phyloP scores from a whole-genome alignment of 106 monocot genomes.

The Acorus calamus region DNA sequence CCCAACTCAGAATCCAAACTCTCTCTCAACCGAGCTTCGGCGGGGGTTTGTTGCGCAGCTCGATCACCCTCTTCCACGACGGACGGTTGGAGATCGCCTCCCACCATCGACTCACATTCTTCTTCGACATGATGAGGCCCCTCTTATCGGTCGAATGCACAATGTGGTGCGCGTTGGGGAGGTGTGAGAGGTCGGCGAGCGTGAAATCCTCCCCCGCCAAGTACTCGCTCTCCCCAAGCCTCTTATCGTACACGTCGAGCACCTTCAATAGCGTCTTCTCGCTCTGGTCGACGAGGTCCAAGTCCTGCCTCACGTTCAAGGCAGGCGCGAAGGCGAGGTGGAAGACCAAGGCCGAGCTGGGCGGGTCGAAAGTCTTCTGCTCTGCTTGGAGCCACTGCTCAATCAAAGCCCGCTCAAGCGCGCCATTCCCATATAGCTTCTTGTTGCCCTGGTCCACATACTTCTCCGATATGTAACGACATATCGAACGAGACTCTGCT shows the following conservation, averaged over 20 bases:
- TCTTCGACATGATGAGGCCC: constrained; percentile 4
- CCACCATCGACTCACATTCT: constrained; percentile 18
- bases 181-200: constrained; percentile 23
- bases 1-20: too few relatives aligned
- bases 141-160: background rate
- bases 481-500: constrained; percentile 16
- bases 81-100: constrained; percentile 3
- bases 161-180: constrained; percentile 15
- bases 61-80: constrained; percentile 13
- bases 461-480: constrained; percentile 13
- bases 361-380: constrained; percentile 12
- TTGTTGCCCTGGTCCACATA: constrained; percentile 7
- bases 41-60: constrained; percentile 1
- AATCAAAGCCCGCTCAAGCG: constrained; percentile 14
- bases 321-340: constrained; percentile 11
- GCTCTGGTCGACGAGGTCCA: background rate
- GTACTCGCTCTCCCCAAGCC: constrained; percentile 8
- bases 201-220: constrained; percentile 21
- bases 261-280: constrained; percentile 13
- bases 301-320: background rate
- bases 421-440: constrained; percentile 13
- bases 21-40: background rate
- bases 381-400: constrained; percentile 24
- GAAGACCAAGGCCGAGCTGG: constrained; percentile 14
- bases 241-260: constrained; percentile 16